Conservation (phyloP, 345 rosid genomes). For the Eucalyptus dawsonii region DNA sequence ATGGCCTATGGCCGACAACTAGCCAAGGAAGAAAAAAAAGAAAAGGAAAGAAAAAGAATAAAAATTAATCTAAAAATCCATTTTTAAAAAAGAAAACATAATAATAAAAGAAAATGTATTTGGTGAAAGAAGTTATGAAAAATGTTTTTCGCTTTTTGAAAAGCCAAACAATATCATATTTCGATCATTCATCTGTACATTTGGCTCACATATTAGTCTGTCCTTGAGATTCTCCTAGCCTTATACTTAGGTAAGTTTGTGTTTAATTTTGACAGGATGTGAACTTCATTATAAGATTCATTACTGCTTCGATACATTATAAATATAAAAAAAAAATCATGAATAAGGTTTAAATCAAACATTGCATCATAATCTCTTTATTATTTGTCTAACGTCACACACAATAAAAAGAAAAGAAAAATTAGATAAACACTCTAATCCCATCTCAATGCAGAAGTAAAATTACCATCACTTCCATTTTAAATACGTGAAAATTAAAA, state of each 20-base stretch:
- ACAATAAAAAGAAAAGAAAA: neutral
- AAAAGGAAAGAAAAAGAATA: no score
- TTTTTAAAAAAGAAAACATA: no score
- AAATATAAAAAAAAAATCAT: neutral
- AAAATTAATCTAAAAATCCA: no score
- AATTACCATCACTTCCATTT: neutral
- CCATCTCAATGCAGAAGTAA: neutral
- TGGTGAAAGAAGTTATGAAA: no score
- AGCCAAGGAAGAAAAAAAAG: no score
- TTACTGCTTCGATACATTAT: neutral
- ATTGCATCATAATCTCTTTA: neutral
- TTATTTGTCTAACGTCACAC: neutral
- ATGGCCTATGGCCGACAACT: no score
- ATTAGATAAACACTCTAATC: neutral
- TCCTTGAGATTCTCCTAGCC: neutral
- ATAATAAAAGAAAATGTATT: no score
- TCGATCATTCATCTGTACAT: neutral
- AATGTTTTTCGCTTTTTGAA: no score
- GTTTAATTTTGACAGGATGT: neutral
- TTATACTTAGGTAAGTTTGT: neutral
- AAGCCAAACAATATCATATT: neutral
- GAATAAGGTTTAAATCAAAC: neutral
- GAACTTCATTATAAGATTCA: neutral
- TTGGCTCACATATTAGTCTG: neutral
- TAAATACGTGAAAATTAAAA: neutral